phyloP scores from a whole-genome alignment of 2,329 filamentous ascomycete species.

The Onygenales sp. region DNA sequence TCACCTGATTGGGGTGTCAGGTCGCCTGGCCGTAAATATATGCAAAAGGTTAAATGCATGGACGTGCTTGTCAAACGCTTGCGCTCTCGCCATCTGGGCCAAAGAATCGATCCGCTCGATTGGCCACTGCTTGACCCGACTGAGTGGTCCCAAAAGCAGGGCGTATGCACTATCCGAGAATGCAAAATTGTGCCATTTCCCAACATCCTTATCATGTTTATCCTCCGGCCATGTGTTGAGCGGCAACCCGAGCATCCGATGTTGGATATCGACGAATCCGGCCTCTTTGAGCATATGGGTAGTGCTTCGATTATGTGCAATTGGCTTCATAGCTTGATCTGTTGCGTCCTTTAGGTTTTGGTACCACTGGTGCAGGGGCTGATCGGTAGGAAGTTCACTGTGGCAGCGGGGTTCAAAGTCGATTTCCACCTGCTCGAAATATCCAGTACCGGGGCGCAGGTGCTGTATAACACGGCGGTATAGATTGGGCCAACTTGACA shows the following conservation, averaged over 20 bases:
- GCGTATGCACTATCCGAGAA: conserved; percentile 64
- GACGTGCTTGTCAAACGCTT: conserved; percentile 59
- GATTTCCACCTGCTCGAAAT: conserved; percentile 81
- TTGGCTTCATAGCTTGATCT: conserved; percentile 51
- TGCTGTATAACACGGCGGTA: conserved; percentile 66
- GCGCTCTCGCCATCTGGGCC: conserved; percentile 52
- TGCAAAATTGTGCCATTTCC: conserved; percentile 74
- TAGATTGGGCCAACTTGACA: conserved; percentile 63
- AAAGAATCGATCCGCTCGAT: conserved; percentile 55
- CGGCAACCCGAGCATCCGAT: conserved; percentile 59
- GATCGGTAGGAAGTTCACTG: conserved; percentile 19
- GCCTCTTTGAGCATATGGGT: conserved; percentile 53
- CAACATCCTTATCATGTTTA: conserved; percentile 56
- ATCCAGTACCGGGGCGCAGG: conserved; percentile 63
- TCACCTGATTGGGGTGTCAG: conserved; percentile 11
- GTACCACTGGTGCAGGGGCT: conserved; percentile 60
- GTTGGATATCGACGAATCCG: conserved; percentile 72
- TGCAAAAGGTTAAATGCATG: conserved; percentile 57
- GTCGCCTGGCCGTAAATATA: conserved; percentile 35
- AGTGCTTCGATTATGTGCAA: conserved; percentile 53
- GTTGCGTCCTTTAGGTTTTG: conserved; percentile 59
- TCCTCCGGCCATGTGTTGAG: conserved; percentile 65
- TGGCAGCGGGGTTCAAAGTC: conserved; percentile 70
- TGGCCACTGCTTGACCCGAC: conserved; percentile 52
- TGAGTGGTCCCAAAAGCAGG: conserved; percentile 64